Percentiles rank a stretch among this genome's conserved stretches.
Evolutionary conservation across 2,329 filamentous ascomycete species (phyloP).

Genomic region (Penicillium sp.): DNA sequence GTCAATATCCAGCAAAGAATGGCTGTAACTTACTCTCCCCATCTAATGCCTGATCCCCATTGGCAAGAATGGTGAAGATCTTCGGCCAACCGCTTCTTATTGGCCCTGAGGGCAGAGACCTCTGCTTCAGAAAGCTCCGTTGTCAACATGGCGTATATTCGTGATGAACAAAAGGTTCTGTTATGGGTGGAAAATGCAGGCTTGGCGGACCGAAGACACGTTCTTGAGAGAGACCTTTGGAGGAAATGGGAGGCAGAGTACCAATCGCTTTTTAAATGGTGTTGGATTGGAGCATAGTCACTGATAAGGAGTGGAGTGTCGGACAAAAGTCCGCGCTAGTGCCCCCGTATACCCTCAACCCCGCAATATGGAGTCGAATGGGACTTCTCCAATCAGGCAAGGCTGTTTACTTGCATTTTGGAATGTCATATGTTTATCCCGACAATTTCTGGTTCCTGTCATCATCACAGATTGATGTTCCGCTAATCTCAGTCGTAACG

Average conservation of each 20-base stretch:
- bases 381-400: neutral
- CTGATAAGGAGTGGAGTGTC: constrained; percentile 11
- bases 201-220: neutral
- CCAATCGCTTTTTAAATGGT: neutral
- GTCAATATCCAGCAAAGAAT: neutral
- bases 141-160: constrained; percentile 35
- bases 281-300: neutral
- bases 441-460: neutral
- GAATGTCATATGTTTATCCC: neutral
- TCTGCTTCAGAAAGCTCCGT: constrained; percentile 51
- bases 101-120: constrained; percentile 55
- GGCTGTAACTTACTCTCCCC: constrained; percentile 59
- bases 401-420: neutral
- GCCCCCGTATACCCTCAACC: neutral
- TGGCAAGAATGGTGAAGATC: constrained; percentile 65
- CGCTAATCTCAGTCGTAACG: no score
- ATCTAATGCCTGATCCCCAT: constrained; percentile 65
- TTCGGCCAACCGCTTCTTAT: constrained; percentile 60
- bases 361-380: constrained; percentile 1
- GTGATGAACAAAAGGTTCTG: constrained; percentile 15
- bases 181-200: neutral
- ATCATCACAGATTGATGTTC: no score
- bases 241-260: neutral
- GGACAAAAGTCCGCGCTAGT: constrained; percentile 7
- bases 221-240: neutral